Conservation (phyloP, 169 alveolate genomes). For the Theileria equi region DNA sequence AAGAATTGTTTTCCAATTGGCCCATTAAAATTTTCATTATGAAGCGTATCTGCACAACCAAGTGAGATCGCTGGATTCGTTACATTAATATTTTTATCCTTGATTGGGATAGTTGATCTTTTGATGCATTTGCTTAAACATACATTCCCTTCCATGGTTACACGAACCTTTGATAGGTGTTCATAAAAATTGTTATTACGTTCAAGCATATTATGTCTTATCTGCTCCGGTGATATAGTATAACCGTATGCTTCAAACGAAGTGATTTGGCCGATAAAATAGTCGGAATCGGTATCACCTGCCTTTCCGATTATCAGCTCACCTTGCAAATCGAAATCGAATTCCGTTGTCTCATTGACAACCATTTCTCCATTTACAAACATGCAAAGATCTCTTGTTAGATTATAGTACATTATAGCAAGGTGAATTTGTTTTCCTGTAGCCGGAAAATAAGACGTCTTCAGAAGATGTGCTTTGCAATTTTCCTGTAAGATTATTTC, state of each 20-base stretch:
- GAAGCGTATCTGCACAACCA: constrained; percentile 53
- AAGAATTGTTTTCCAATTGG: constrained; percentile 70
- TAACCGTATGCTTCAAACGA: constrained; percentile 65
- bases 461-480: constrained; percentile 73
- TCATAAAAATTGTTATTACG: constrained; percentile 24
- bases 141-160: constrained; percentile 64
- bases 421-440: constrained; percentile 57
- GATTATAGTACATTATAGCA: constrained; percentile 51
- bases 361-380: constrained; percentile 67
- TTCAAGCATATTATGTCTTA: constrained; percentile 45
- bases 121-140: constrained; percentile 59
- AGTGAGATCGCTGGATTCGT: constrained; percentile 60
- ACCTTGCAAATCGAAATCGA: constrained; percentile 67
- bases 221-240: constrained; percentile 75
- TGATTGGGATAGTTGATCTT: constrained; percentile 22
- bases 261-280: constrained; percentile 69
- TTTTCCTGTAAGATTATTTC: constrained; percentile 78
- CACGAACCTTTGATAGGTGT: constrained; percentile 29
- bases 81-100: constrained; percentile 4
- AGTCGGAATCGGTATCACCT: constrained; percentile 68
- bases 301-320: constrained; percentile 62
- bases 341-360: constrained; percentile 37
- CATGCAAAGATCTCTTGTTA: constrained; percentile 54
- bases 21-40: constrained; percentile 63
- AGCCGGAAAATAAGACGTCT: constrained; percentile 70